A percentile compares a stretch with the other conserved stretches of the same genome.
phyloP scores from a whole-genome alignment of 306 rosid species.

The Citrullus mucosospermus region DNA sequence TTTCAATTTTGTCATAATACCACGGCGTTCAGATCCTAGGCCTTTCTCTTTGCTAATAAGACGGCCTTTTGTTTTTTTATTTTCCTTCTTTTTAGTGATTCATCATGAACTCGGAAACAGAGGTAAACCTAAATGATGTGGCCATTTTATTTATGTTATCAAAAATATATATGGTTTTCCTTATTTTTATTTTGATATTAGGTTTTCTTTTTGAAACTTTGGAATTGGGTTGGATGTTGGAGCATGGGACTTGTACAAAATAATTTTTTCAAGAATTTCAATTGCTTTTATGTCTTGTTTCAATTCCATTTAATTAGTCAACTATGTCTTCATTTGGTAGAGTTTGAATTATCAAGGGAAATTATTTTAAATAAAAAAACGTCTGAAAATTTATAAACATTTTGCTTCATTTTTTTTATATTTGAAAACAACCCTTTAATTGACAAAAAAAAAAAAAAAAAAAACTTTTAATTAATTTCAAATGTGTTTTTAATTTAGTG shows the following conservation, averaged over 20 bases:
- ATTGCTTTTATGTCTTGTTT: not conserved
- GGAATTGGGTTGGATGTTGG: not conserved
- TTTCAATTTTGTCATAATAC: slow-evolving; percentile 56
- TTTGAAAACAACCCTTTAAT: too few relatives aligned
- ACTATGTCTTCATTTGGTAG: too few relatives aligned
- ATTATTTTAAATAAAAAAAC: too few relatives aligned
- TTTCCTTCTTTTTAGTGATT: not conserved
- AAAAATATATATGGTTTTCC: not conserved
- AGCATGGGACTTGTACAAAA: not conserved
- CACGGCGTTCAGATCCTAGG: not conserved
- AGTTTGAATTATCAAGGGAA: too few relatives aligned
- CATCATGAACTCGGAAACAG: not conserved
- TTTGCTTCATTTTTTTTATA: too few relatives aligned
- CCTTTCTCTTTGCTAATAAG: not conserved
- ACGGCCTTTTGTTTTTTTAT: not conserved
- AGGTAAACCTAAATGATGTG: not conserved
- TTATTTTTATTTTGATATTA: not conserved
- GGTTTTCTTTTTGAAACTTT: not conserved
- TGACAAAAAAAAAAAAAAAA: too few relatives aligned
- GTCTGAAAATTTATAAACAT: too few relatives aligned
- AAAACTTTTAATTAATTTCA: too few relatives aligned
- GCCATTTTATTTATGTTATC: not conserved
- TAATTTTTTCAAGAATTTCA: not conserved
- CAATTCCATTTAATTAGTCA: too few relatives aligned
- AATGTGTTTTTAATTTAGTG: too few relatives aligned